Evolutionary conservation across 331 rosid genomes (phyloP).

Genomic region (Spiraea crenata): DNA sequence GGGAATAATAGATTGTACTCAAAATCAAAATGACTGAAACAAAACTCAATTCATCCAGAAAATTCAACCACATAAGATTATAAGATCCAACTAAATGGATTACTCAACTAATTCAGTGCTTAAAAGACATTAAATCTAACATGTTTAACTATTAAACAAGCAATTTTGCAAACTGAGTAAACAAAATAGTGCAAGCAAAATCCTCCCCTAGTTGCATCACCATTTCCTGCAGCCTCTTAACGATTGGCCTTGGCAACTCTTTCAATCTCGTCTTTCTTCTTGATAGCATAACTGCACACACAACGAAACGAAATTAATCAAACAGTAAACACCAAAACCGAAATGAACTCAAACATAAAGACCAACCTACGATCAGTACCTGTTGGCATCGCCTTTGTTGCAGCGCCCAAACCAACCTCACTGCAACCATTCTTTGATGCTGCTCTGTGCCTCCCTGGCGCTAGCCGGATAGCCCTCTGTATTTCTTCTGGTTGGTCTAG

Average conservation of each 20-base stretch:
- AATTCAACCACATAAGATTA: not conserved
- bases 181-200: conserved; percentile 23
- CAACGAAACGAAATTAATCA: not conserved
- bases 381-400: conserved; percentile 27
- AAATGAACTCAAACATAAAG: too few relatives aligned
- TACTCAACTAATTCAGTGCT: not conserved
- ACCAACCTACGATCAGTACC: conserved; percentile 15
- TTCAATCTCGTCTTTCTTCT: conserved; percentile 87
- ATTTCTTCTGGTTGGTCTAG: too few relatives aligned
- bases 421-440: too few relatives aligned
- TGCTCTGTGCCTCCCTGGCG: too few relatives aligned
- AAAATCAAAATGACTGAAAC: not conserved
- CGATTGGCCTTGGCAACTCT: conserved; percentile 95
- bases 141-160: not conserved
- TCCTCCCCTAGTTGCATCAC: conserved; percentile 6
- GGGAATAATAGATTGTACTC: not conserved
- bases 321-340: too few relatives aligned
- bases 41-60: conserved; percentile 1
- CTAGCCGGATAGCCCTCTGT: too few relatives aligned
- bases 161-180: not conserved
- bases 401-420: too few relatives aligned
- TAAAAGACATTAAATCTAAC: not conserved
- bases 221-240: conserved; percentile 31
- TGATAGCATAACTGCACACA: conserved; percentile 70
- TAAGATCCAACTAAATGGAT: conserved; percentile 10